Conservation (phyloP, 495 filamentous ascomycete genomes). For the Hyphodiscus hymeniophilus region DNA sequence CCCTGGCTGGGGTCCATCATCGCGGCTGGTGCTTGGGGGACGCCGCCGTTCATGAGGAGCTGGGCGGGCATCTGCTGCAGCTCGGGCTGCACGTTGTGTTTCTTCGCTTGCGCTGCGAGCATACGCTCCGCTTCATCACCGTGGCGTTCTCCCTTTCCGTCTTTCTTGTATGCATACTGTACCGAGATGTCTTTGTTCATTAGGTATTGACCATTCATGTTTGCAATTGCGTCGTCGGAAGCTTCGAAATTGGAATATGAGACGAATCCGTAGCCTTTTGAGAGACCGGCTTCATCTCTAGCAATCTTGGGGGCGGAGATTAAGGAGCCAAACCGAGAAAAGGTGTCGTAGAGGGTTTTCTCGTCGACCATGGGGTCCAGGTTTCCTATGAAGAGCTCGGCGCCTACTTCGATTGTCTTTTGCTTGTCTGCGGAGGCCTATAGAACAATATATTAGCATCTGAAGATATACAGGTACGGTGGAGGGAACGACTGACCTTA, state of each 20-base stretch:
- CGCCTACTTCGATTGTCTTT: slow-evolving; percentile 90
- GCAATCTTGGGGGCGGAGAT: slow-evolving; percentile 86
- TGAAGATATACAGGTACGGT: not conserved
- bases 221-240: slow-evolving; percentile 80
- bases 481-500: slow-evolving; percentile 44
- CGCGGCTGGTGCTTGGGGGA: slow-evolving; percentile 22
- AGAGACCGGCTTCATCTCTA: slow-evolving; percentile 81
- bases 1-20: slow-evolving; percentile 24
- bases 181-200: slow-evolving; percentile 95
- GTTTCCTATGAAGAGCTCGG: slow-evolving; percentile 95
- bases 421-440: slow-evolving; percentile 88
- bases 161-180: slow-evolving; percentile 99
- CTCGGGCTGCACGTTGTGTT: slow-evolving; percentile 80
- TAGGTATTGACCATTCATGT: slow-evolving; percentile 95
- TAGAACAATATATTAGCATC: slow-evolving; percentile 8
- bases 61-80: slow-evolving; percentile 50
- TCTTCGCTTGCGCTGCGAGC: slow-evolving; percentile 86
- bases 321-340: slow-evolving; percentile 84
- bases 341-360: slow-evolving; percentile 95
- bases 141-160: slow-evolving; percentile 94
- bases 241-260: slow-evolving; percentile 93
- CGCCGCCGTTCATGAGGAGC: slow-evolving; percentile 16
- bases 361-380: slow-evolving; percentile 93
- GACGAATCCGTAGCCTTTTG: slow-evolving; percentile 95
- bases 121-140: slow-evolving; percentile 91